Percentiles rank a stretch among this genome's conserved stretches.
phyloP scores from a whole-genome alignment of 192 early-diverging fungal species.

The Backusella mclennaniae region DNA sequence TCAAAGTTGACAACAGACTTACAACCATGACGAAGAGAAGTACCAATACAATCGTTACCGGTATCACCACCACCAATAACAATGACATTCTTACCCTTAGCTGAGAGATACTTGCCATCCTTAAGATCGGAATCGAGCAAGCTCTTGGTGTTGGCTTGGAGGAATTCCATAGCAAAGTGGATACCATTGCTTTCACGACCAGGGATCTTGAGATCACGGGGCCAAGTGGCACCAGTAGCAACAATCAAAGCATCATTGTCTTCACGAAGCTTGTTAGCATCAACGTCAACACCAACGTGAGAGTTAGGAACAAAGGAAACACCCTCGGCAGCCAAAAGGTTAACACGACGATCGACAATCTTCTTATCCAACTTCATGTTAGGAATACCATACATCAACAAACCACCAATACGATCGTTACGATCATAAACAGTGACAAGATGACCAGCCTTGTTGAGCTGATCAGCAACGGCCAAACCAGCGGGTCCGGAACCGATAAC shows the following conservation, averaged over 20 bases:
- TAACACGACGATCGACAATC: conserved; percentile 90
- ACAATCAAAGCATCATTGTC: conserved; percentile 83
- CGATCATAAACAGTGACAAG: conserved; percentile 95
- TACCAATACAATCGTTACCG: conserved; percentile 95
- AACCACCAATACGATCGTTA: conserved; percentile 93
- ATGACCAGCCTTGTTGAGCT: conserved; percentile 97
- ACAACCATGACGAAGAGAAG: conserved; percentile 90
- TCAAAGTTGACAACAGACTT: conserved; percentile 95
- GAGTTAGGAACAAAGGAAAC: conserved; percentile 86
- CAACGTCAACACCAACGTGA: conserved; percentile 84
- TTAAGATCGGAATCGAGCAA: conserved; percentile 78
- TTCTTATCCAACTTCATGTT: conserved; percentile 99
- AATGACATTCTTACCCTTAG: conserved; percentile 90
- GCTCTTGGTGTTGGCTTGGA: conserved; percentile 86
- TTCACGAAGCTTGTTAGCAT: conserved; percentile 62
- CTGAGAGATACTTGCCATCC: conserved; percentile 75
- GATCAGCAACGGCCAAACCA: conserved; percentile 93
- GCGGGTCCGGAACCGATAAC: conserved; percentile 96
- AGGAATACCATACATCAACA: conserved; percentile 98
- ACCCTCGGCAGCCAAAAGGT: conserved; percentile 93
- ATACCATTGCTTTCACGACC: conserved; percentile 85
- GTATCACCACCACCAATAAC: conserved; percentile 99
- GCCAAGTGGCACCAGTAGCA: conserved; percentile 97
- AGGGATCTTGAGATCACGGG: conserved; percentile 90
- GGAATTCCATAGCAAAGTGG: conserved; percentile 98